Conservation (phyloP, 495 filamentous ascomycete genomes). For the Aspergillus coremiiformis region DNA sequence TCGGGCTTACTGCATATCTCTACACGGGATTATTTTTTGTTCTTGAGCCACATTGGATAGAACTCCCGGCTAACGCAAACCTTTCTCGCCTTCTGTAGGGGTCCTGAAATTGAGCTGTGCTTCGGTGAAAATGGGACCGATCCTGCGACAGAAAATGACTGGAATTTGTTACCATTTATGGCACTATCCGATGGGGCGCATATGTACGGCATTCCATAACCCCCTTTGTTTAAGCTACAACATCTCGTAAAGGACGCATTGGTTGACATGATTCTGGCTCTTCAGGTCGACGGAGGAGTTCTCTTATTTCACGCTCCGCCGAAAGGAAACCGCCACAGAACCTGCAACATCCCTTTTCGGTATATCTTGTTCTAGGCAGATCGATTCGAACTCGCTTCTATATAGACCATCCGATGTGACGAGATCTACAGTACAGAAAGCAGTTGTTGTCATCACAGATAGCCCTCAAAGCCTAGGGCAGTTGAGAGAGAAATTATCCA, state of each 20-base stretch:
- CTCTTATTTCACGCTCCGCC: constrained; percentile 92
- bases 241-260: not conserved
- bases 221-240: not conserved
- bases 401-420: constrained; percentile 83
- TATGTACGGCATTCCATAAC: constrained; percentile 51
- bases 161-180: constrained; percentile 92
- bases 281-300: constrained; percentile 82
- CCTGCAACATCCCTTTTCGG: constrained; percentile 87
- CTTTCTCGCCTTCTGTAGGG: constrained; percentile 43
- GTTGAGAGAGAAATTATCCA: constrained; percentile 72
- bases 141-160: constrained; percentile 81
- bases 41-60: not conserved
- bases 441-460: constrained; percentile 93
- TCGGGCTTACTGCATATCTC: not conserved
- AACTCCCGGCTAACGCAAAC: not conserved
- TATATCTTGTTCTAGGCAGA: constrained; percentile 88
- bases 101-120: constrained; percentile 90
- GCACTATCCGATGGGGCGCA: constrained; percentile 95
- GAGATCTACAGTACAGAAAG: constrained; percentile 92
- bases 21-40: not conserved
- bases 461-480: constrained; percentile 74
- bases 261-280: not conserved
- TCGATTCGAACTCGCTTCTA: constrained; percentile 70
- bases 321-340: constrained; percentile 47
- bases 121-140: constrained; percentile 75